phyloP scores from a whole-genome alignment of 108 stramenopile genomes.

The Mayamaea pseudoterrestris region DNA sequence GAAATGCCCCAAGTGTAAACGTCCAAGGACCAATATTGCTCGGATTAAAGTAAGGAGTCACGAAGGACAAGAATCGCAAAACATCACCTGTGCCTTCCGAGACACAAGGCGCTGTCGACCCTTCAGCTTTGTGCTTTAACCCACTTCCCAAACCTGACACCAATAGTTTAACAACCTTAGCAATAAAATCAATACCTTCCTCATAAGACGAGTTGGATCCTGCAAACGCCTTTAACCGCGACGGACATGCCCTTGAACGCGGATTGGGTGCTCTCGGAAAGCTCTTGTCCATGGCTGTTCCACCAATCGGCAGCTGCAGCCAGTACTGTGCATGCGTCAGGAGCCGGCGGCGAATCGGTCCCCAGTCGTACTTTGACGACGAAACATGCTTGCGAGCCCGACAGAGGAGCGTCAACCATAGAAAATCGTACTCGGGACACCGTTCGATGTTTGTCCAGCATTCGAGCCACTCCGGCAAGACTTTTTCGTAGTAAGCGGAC shows the following conservation, averaged over 20 bases:
- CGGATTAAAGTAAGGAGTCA: conserved; percentile 84
- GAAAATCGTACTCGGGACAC: conserved; percentile 76
- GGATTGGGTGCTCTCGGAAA: conserved; percentile 51
- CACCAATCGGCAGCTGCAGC: conserved; percentile 77
- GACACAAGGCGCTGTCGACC: conserved; percentile 1
- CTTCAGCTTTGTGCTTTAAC: not conserved
- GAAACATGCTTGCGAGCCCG: conserved; percentile 68
- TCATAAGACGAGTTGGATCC: conserved; percentile 56
- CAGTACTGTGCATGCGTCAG: conserved; percentile 68
- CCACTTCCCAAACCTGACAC: conserved; percentile 55
- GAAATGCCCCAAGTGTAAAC: conserved; percentile 70
- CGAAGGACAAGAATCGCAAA: conserved; percentile 59
- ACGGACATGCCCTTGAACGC: conserved; percentile 47
- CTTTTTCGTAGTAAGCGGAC: conserved; percentile 36
- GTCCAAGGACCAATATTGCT: conserved; percentile 85
- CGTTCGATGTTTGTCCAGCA: conserved; percentile 75
- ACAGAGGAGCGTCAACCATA: conserved; percentile 76
- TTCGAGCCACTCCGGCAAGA: conserved; percentile 61
- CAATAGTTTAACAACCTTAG: conserved; percentile 63
- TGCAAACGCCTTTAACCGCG: conserved; percentile 58
- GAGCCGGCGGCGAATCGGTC: conserved; percentile 48
- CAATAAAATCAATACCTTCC: conserved; percentile 80
- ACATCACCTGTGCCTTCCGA: conserved; percentile 72
- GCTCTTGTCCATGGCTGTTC: conserved; percentile 52
- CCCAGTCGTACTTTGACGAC: conserved; percentile 49